Percentiles rank a stretch among this genome's conserved stretches.
These are phyloP conservation scores for Stipa capillata DNA, from an alignment of 176 grass and related monocot genomes.

Conservation along the genomic window DNA sequence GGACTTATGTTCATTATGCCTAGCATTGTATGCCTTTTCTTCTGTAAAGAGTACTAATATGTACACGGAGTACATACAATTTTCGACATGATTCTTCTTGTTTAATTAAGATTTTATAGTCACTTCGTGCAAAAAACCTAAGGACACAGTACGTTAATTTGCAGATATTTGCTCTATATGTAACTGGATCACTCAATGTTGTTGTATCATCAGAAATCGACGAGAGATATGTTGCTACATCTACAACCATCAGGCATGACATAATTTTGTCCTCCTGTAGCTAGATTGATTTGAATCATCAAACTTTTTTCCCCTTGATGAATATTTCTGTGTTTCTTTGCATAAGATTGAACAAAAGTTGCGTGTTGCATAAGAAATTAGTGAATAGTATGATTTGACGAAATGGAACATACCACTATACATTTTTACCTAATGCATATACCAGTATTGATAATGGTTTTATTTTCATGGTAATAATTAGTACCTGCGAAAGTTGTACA, in stretches of 20 bases:
- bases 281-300: too few species aligned
- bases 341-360: too few species aligned
- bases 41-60: neutral
- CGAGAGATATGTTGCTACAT: neutral
- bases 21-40: constrained; percentile 3
- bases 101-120: neutral
- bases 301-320: too few species aligned
- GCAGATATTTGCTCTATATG: neutral
- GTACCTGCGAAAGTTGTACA: neutral
- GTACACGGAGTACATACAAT: too few species aligned
- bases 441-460: too few species aligned
- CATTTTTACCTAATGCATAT: neutral
- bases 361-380: too few species aligned
- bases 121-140: neutral
- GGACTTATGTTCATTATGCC: constrained; percentile 32
- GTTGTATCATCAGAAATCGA: neutral
- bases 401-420: neutral
- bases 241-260: neutral
- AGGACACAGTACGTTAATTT: neutral
- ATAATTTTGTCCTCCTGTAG: too few species aligned
- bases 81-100: neutral
- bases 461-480: neutral
- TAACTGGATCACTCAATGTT: neutral
- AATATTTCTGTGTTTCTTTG: too few species aligned
- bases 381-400: too few species aligned